Base-by-base conservation (phyloP, 345 rosid species). In the Salix brachista region DNA sequence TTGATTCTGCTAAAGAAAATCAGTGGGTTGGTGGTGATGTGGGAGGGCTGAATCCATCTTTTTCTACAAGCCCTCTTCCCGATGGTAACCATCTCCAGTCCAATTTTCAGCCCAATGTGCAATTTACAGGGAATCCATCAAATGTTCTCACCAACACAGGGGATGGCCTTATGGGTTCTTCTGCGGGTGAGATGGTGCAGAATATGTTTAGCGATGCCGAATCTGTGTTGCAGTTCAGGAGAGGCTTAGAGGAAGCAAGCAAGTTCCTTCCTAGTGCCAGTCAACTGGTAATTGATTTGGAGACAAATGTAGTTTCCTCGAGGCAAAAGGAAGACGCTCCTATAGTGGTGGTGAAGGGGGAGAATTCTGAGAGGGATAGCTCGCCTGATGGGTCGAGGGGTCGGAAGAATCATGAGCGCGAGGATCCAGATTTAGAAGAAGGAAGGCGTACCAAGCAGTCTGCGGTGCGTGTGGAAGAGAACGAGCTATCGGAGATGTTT, bases 211-310 rank as follows among this genome's bases (percentile, higher is more conserved):
- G 83, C 64, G 81, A 89, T 50, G 46, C 66, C 6, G 90, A 92
- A 8, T 90, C 92, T n/a, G 69, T 86, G 28, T 60, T 88, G 84
- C 97, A 87, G 77, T 92, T 89, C 77, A 87, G 84, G 72, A 94
- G 75, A 84, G 97, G 97, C 14, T 2, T 92, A 67, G 96, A 91
- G 79, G 98, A 92, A 87, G 97, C 97, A 74, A 88, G 90, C 60
- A 92, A 87, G 89, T 91, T 94, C 74, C 91, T 94, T 85, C 97
- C 95, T n/a, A 81, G 81, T 70, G 78, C 80, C 72, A 80, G 77
- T 79, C 84, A 89, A 58, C 81, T 91, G 71, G 70, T 81, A 32
- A 77, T 83, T 11, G 82, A 84, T 76, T 77, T 76, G 17, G 90
- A 88, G 44, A 65, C 36, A 17, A 78, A 36, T 65, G 10, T 3